These are phyloP conservation scores for Cicer cuneatum DNA, from an alignment of 306 rosid species.

Conservation along the genomic window DNA sequence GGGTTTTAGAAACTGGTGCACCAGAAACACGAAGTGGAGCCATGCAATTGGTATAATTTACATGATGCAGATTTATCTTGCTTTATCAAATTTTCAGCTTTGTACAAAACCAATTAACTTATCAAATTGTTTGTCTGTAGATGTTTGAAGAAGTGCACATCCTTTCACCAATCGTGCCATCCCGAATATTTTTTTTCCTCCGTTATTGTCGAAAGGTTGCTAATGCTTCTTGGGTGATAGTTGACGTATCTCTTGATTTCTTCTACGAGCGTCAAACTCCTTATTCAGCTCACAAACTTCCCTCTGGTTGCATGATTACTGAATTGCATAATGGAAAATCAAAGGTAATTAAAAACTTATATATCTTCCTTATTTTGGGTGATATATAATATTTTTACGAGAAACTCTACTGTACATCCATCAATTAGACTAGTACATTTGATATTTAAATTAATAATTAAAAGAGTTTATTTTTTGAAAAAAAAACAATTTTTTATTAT, in stretches of 20 bases:
- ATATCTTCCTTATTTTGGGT: too few species aligned
- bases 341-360: neutral
- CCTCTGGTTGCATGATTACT: conserved; percentile 69
- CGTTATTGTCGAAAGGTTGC: conserved; percentile 60
- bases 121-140: conserved; percentile 34
- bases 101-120: neutral
- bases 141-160: conserved; percentile 66
- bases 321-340: conserved; percentile 53
- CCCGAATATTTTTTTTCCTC: conserved; percentile 58
- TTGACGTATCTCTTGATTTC: conserved; percentile 59
- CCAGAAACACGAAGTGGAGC: conserved; percentile 48
- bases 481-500: too few species aligned
- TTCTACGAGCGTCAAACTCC: neutral
- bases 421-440: too few species aligned
- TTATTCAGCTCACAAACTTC: conserved; percentile 7
- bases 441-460: too few species aligned
- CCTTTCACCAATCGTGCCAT: conserved; percentile 62
- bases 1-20: conserved; percentile 52
- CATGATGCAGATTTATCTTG: too few species aligned
- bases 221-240: conserved; percentile 55
- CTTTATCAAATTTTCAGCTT: too few species aligned
- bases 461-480: too few species aligned
- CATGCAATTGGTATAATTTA: conserved; percentile 52
- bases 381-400: too few species aligned
- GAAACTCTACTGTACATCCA: too few species aligned